Percentiles rank a stretch among this genome's conserved stretches.
phyloP scores from a whole-genome alignment of 1,284 basidiomycete species.

The Tremellales sp. region DNA sequence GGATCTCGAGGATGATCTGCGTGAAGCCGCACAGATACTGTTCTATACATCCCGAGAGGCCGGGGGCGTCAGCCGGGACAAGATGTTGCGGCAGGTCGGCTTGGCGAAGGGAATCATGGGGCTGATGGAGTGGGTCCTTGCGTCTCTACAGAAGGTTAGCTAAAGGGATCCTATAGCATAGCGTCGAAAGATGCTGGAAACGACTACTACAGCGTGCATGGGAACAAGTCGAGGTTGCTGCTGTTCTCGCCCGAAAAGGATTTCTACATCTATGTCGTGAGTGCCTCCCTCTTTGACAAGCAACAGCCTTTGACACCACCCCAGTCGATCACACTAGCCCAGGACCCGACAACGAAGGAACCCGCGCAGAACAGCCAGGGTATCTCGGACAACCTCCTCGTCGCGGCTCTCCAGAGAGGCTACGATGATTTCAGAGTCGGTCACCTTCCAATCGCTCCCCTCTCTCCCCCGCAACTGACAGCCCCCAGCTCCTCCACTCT shows the following conservation, averaged over 20 bases:
- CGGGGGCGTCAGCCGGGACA: conserved; percentile 37
- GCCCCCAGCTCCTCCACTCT: conserved; percentile 30
- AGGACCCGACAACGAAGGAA: conserved; percentile 7
- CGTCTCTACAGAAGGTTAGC: neutral
- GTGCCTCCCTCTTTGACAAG: conserved; percentile 1
- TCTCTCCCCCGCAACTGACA: neutral
- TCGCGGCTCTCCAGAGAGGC: conserved; percentile 29
- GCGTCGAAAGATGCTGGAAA: conserved; percentile 10
- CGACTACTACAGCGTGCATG: conserved; percentile 32
- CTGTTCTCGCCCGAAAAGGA: conserved; percentile 35
- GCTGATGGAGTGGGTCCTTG: conserved; percentile 33
- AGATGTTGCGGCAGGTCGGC: conserved; percentile 43
- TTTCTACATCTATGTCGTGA: conserved; percentile 39
- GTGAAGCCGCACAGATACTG: conserved; percentile 42
- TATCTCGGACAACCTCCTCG: conserved; percentile 31
- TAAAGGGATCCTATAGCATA: conserved; percentile 23
- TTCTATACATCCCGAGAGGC: conserved; percentile 41
- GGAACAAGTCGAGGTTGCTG: conserved; percentile 29
- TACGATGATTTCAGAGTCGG: conserved; percentile 43
- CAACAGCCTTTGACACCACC: conserved; percentile 26
- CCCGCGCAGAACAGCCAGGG: conserved; percentile 19
- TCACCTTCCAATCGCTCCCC: neutral
- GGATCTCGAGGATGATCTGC: conserved; percentile 40
- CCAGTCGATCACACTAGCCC: conserved; percentile 1
- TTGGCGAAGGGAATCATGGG: conserved; percentile 44